A percentile compares a stretch with the other conserved stretches of the same genome.
These are phyloP conservation scores for Aegle marmelos DNA, from an alignment of 345 rosid species.

Conservation along the genomic window DNA sequence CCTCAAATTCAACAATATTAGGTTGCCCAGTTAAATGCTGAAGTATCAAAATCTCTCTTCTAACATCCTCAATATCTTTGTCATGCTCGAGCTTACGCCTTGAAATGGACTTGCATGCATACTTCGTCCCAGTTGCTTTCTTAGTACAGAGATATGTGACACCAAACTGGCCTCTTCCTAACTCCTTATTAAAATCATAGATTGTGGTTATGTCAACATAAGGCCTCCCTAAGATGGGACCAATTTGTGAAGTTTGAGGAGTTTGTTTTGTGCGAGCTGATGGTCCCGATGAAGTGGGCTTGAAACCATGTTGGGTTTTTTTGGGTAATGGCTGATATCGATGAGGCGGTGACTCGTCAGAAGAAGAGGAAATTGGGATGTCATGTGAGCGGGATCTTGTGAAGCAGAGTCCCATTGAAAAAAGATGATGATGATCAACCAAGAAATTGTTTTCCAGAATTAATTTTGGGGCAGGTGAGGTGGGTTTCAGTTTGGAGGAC, in stretches of 20 bases:
- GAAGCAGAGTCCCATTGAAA: constrained; percentile 49
- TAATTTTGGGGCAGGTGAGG: constrained; percentile 11
- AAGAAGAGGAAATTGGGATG: constrained; percentile 56
- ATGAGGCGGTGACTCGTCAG: constrained; percentile 37
- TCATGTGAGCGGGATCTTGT: constrained; percentile 31
- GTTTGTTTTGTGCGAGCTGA: not conserved
- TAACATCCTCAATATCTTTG: constrained; percentile 60
- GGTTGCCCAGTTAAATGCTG: constrained; percentile 90
- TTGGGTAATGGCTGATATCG: constrained; percentile 26
- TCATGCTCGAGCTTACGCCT: constrained; percentile 47
- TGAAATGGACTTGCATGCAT: constrained; percentile 87
- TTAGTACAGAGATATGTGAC: constrained; percentile 69
- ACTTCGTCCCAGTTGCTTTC: constrained; percentile 53
- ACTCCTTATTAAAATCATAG: constrained; percentile 59
- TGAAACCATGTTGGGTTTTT: constrained; percentile 1
- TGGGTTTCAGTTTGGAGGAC: not conserved
- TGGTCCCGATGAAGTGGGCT: not conserved
- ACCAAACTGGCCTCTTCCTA: constrained; percentile 87
- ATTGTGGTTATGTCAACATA: constrained; percentile 49
- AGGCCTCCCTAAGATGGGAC: constrained; percentile 53
- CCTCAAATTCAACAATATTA: constrained; percentile 79
- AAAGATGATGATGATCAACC: not conserved
- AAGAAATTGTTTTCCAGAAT: not conserved
- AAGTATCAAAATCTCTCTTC: constrained; percentile 70
- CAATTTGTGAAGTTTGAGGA: constrained; percentile 40